Percentiles rank a stretch among this genome's conserved stretches.
These are phyloP conservation scores for Colletotrichum sp. DNA, from an alignment of 2,329 filamentous ascomycete genomes.

Conservation along the genomic window DNA sequence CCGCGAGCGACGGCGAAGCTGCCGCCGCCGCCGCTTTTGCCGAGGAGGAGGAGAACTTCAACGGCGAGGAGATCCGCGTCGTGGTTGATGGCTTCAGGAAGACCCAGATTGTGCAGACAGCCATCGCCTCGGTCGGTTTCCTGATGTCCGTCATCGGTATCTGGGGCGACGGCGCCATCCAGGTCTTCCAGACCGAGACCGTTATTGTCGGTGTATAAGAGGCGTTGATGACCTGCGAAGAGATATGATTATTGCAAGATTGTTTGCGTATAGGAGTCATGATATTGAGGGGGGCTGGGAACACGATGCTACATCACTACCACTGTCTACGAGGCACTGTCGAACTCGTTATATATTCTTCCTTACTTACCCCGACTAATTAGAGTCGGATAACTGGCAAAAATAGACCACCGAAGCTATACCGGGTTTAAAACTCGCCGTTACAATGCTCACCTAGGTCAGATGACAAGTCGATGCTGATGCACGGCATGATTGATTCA, in stretches of 20 bases:
- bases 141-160: slow-evolving; percentile 67
- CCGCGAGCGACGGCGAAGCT: slow-evolving; percentile 53
- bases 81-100: slow-evolving; percentile 61
- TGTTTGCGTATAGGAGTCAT: slow-evolving; percentile 1
- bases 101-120: slow-evolving; percentile 59
- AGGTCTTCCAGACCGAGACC: slow-evolving; percentile 24
- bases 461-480: neutral
- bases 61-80: slow-evolving; percentile 66
- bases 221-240: neutral
- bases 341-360: slow-evolving; percentile 15
- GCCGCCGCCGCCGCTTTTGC: slow-evolving; percentile 35
- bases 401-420: slow-evolving; percentile 10
- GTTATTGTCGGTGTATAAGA: slow-evolving; percentile 20
- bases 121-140: slow-evolving; percentile 61
- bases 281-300: slow-evolving; percentile 4
- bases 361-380: neutral
- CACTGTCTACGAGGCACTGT: slow-evolving; percentile 1
- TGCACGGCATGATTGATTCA: neutral
- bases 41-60: slow-evolving; percentile 52
- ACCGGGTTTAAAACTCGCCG: neutral
- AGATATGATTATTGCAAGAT: neutral
- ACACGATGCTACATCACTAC: neutral
- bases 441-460: neutral
- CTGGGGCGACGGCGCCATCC: slow-evolving; percentile 64
- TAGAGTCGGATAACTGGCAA: neutral